Base-by-base conservation (phyloP, 164 flowering plant species). In the Paratinospora sagittata region DNA sequence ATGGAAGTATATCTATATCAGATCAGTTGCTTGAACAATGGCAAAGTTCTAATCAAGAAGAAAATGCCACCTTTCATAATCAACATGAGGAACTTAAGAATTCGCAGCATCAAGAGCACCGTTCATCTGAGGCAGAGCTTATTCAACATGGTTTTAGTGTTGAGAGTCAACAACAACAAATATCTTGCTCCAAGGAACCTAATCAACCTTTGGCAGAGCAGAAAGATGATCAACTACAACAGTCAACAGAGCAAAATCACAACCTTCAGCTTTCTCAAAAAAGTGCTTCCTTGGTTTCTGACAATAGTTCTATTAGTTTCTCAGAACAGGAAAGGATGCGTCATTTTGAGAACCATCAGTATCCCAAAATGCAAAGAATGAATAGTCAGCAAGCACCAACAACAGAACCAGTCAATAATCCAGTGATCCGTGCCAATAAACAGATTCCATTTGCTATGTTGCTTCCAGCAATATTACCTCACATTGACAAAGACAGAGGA, bases 401-500 rank as follows among this genome's bases (percentile, higher is more conserved):
- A 60, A 65, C 73, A 11, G 87, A 80, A 57, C 90, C 81, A 60
- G 65, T 81, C 17, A 81, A 73, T 72, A 82, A 68, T 60, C 49
- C 81, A 8, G 24, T 70, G 63, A 82, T 72, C 72, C 85, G 81
- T 58, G 58, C 75, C 34, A 30, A 30, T 33, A 88, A 80, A 72
- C 88, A 85, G 76, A 88, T 95, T 33, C 88, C 97, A 5, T 89
- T 92, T 89, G 88, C 74, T 24, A 1, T 82, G 70, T 78, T 95
- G 85, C 86, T 95, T 66, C 95, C 98, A 3, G 78, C 84, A 8
- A 79, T 92, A 72, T 19, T 77, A 45, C 90, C 97, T 27, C 93
- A 88, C 69, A 97, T 95, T 61, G 96, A 92, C 75, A 88, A 89
- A 77, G 99, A 95, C 73, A 89, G 84, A 78, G 84, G 82, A 14